phyloP scores from a whole-genome alignment of 306 rosid genomes.

The Hippophae rhamnoides region DNA sequence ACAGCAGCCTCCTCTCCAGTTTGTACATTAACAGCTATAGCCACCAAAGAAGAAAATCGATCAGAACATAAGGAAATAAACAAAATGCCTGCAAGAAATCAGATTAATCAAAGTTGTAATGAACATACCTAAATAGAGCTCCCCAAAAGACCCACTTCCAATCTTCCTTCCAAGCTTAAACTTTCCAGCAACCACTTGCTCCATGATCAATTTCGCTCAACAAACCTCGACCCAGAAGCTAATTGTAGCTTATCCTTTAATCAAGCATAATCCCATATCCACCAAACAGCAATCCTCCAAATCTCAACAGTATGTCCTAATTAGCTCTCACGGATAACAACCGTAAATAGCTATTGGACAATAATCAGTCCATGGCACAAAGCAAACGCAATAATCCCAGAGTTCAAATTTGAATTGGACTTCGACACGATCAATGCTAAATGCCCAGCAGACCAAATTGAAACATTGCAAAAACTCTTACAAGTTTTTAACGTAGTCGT shows the following conservation, averaged over 20 bases:
- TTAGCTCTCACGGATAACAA: slow-evolving; percentile 17
- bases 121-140: slow-evolving; percentile 73
- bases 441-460: not conserved
- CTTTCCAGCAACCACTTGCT: slow-evolving; percentile 83
- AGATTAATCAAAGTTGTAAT: slow-evolving; percentile 1
- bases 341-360: slow-evolving; percentile 16
- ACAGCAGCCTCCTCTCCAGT: slow-evolving; percentile 99
- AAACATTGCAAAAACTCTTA: not conserved
- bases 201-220: slow-evolving; percentile 57
- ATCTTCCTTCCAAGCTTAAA: slow-evolving; percentile 96
- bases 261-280: slow-evolving; percentile 28
- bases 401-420: slow-evolving; percentile 8
- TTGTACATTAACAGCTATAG: slow-evolving; percentile 76
- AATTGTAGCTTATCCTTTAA: slow-evolving; percentile 17
- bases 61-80: slow-evolving; percentile 5
- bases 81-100: not conserved
- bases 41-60: slow-evolving; percentile 15
- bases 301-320: slow-evolving; percentile 29
- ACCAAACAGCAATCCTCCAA: slow-evolving; percentile 18
- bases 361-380: slow-evolving; percentile 14
- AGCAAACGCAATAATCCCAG: slow-evolving; percentile 2
- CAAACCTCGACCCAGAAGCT: slow-evolving; percentile 26
- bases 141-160: slow-evolving; percentile 99
- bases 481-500: not conserved
- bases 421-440: not conserved